Conservation (phyloP, 208 protist species). For the Leishmania guyanensis region DNA sequence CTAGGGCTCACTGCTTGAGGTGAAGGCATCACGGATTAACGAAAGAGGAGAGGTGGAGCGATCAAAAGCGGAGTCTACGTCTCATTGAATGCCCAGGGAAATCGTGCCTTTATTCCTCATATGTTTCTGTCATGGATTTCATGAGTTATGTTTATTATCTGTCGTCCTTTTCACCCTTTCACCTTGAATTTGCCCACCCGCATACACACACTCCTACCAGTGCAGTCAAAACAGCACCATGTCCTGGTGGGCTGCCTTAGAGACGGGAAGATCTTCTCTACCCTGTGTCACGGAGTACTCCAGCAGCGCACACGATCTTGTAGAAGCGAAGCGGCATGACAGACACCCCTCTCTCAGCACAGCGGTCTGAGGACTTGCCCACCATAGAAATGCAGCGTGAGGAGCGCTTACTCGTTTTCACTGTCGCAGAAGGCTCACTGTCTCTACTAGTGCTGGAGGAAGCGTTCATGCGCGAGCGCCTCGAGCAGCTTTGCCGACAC, state of each 20-base stretch:
- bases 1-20: not conserved
- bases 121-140: not conserved
- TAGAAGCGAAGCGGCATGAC: not conserved
- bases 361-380: not conserved
- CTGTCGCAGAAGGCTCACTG: slow-evolving; percentile 21
- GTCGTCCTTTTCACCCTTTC: not conserved
- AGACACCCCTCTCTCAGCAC: not conserved
- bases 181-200: not conserved
- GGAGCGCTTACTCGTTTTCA: slow-evolving; percentile 17
- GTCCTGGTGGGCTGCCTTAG: not conserved
- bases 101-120: not conserved
- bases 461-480: slow-evolving; percentile 15
- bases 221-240: not conserved
- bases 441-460: slow-evolving; percentile 21
- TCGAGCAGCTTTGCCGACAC: slow-evolving; percentile 26
- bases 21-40: not conserved
- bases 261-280: not conserved
- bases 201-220: not conserved
- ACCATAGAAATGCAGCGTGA: slow-evolving; percentile 6
- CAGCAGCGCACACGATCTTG: not conserved
- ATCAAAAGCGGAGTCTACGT: not conserved
- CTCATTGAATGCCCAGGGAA: not conserved
- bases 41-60: not conserved
- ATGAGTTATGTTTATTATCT: not conserved
- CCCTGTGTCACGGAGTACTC: not conserved